Base-by-base conservation (phyloP, 1,139 yeast species). In the Debaryomycetaceae sp. region DNA sequence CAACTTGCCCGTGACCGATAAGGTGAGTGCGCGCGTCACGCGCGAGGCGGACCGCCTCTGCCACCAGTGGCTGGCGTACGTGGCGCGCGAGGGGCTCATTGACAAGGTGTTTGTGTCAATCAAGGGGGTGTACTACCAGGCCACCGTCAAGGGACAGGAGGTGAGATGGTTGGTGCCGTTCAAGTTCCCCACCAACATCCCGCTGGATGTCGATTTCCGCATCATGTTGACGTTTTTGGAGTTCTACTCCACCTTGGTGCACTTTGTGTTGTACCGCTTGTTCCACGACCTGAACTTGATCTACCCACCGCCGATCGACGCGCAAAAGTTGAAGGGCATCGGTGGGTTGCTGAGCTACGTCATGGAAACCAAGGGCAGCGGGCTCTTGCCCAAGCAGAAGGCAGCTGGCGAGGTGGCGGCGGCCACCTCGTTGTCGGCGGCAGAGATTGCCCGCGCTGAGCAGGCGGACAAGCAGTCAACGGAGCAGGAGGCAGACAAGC, bases 191-290 rank as follows among this genome's bases (percentile, higher is more conserved):
- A 95, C 91, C 55, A 83, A 84, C 56, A 83, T 91, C 46, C 98
- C 99, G 27, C 62, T 81, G 28, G 98, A 91, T 56, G 82, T 91
- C 40, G 99, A 91, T 62, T 89, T 93, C 69, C 77, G 94, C 60
- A 86, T 91, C 64, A 91, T 91, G 99, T 71, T 88, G 52, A 89
- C 98, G 1, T 91, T 91, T 61, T 74, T 91, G 53, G 98, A 91
- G 61, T 89, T 93, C 58, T 91, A 91, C 64, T 83, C 95, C 18
- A 91, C 97, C 17, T 65, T 91, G 47, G 62, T 89, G 50, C 95
- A 89, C 55, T 91, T 93, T 52, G 89, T 82, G 16, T 68, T 89
- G 39, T 91, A 57, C 72, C 83, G 85, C 56, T 71, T 93, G 41
- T 91, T 86, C 65, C 77, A 83, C 20, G 97, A 88, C 44, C 69